phyloP scores from a whole-genome alignment of 139 green algal genomes.

The Trebouxia sp. region DNA sequence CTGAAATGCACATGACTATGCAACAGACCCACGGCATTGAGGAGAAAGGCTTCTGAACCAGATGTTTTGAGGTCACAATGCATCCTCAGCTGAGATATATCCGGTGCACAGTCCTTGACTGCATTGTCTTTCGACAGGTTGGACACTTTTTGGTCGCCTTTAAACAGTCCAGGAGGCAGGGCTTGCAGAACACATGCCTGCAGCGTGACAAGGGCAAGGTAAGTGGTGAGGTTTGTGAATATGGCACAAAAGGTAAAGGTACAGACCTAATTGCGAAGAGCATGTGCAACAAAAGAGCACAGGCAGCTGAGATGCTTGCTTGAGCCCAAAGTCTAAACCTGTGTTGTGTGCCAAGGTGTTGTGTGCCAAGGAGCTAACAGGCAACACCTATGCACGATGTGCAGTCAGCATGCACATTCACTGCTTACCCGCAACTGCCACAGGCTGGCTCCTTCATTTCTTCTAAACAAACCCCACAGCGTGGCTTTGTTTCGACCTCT shows the following conservation, averaged over 20 bases:
- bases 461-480: constrained; percentile 61
- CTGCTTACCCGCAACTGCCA: constrained; percentile 46
- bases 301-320: too few species aligned
- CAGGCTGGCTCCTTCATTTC: constrained; percentile 46
- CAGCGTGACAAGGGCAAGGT: constrained; percentile 7
- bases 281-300: too few species aligned
- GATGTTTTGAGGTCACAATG: constrained; percentile 23
- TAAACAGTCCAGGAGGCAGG: constrained; percentile 47
- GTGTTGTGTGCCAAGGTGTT: too few species aligned
- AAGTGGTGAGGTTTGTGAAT: too few species aligned
- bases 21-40: too few species aligned
- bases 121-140: constrained; percentile 54
- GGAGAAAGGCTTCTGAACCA: not conserved
- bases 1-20: too few species aligned
- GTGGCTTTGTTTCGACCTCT: constrained; percentile 23
- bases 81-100: constrained; percentile 39
- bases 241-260: too few species aligned
- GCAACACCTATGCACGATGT: not conserved
- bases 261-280: too few species aligned
- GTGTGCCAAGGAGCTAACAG: not conserved
- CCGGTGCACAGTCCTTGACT: constrained; percentile 43
- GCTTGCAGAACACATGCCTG: constrained; percentile 63
- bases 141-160: constrained; percentile 64
- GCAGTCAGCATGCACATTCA: not conserved
- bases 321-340: too few species aligned